Percentiles rank a stretch among this genome's conserved stretches.
These are phyloP conservation scores for Helminthosporium solani DNA, from an alignment of 2,329 filamentous ascomycete species.

Conservation along the genomic window DNA sequence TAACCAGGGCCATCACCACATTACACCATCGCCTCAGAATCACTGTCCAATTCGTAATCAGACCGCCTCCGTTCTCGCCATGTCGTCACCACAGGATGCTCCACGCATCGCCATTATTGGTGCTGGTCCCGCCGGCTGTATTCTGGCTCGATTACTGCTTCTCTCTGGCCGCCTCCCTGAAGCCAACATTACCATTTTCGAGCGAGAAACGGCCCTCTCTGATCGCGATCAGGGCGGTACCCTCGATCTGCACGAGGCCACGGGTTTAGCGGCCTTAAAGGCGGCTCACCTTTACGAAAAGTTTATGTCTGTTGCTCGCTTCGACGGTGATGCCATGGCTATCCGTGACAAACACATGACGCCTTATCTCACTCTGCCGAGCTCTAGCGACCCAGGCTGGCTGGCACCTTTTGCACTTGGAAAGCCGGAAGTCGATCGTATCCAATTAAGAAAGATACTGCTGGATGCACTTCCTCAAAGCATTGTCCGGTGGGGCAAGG, in stretches of 20 bases:
- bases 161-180: slow-evolving; percentile 43
- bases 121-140: slow-evolving; percentile 46
- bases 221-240: slow-evolving; percentile 40
- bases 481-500: slow-evolving; percentile 25
- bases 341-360: no score
- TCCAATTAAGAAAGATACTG: slow-evolving; percentile 15
- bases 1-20: no score
- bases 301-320: slow-evolving; percentile 44
- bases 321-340: slow-evolving; percentile 43
- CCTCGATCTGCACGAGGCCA: slow-evolving; percentile 54
- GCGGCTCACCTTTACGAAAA: slow-evolving; percentile 51
- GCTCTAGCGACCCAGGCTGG: slow-evolving; percentile 3
- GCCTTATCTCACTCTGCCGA: slow-evolving; percentile 26
- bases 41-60: no score
- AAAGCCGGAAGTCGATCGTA: slow-evolving; percentile 23
- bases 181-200: slow-evolving; percentile 51
- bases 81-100: no score
- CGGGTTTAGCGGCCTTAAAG: slow-evolving; percentile 52
- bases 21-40: no score
- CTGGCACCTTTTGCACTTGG: slow-evolving; percentile 6
- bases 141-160: slow-evolving; percentile 54
- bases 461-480: slow-evolving; percentile 24
- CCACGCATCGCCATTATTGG: slow-evolving; percentile 1
- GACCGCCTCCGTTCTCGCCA: no score
- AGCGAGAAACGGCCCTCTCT: no score